phyloP scores from a whole-genome alignment of 257 asterid species.

The Parsonsia alboflavescens region DNA sequence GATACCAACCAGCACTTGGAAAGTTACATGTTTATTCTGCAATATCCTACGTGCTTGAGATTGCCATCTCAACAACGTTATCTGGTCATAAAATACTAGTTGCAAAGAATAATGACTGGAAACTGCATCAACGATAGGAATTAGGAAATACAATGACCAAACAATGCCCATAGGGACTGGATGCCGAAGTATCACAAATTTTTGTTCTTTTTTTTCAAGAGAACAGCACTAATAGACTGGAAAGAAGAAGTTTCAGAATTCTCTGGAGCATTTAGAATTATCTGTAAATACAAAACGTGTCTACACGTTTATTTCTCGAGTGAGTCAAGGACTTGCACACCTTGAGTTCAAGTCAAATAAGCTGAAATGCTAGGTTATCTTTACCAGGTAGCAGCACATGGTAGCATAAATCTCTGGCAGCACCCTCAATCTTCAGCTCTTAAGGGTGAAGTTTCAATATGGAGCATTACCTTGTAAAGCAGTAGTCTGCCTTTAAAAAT shows the following conservation, averaged over 20 bases:
- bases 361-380: neutral
- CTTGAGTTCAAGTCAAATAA: neutral
- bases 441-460: neutral
- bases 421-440: slow-evolving; percentile 3
- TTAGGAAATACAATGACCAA: neutral
- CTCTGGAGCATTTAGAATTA: neutral
- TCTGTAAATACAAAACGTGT: neutral
- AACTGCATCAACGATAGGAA: neutral
- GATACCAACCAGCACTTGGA: no score
- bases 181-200: neutral
- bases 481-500: neutral
- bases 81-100: neutral
- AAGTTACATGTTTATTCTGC: neutral
- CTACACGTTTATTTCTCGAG: neutral
- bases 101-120: neutral
- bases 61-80: neutral
- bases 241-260: slow-evolving; percentile 1
- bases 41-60: neutral
- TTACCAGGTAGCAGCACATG: neutral
- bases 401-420: neutral
- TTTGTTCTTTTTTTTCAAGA: neutral
- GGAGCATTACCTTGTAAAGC: neutral
- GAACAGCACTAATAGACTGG: neutral
- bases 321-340: neutral
- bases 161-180: neutral